Percentiles rank a stretch among this genome's conserved stretches.
Conservation (phyloP, 331 rosid genomes). For the Ulmus americana region DNA sequence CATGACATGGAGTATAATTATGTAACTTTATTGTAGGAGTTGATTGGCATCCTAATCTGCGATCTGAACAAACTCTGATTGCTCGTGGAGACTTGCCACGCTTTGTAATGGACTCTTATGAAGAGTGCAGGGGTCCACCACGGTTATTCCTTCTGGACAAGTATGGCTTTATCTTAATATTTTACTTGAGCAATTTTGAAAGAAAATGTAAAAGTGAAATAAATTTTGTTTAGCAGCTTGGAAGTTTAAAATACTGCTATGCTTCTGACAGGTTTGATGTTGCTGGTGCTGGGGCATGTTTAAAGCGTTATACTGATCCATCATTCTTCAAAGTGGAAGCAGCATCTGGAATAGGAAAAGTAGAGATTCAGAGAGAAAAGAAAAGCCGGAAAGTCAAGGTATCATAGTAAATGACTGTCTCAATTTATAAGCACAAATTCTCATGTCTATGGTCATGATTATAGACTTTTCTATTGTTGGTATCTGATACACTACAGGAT, state of each 20-base stretch:
- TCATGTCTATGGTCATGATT: neutral
- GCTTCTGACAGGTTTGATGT: conserved; percentile 72
- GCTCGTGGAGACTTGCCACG: conserved; percentile 84
- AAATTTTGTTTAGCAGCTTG: conserved; percentile 16
- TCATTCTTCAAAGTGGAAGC: conserved; percentile 67
- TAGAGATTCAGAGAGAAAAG: conserved; percentile 55
- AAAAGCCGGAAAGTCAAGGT: conserved; percentile 65
- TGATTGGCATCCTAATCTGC: conserved; percentile 87
- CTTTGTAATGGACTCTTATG: conserved; percentile 92
- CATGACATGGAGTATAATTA: neutral
- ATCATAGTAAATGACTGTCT: conserved; percentile 22
- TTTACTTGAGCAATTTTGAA: conserved; percentile 10
- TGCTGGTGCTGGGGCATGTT: conserved; percentile 95
- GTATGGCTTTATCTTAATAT: conserved; percentile 37
- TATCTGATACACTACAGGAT: too few species aligned
- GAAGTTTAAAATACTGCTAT: conserved; percentile 16
- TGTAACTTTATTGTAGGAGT: conserved; percentile 51
- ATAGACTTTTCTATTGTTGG: neutral
- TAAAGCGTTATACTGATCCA: conserved; percentile 95
- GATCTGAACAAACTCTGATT: conserved; percentile 53
- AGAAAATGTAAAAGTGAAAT: neutral
- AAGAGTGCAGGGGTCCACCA: conserved; percentile 91
- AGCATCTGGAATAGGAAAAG: conserved; percentile 30
- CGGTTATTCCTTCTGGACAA: conserved; percentile 87
- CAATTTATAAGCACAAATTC: neutral